Evolutionary conservation across 768 basidiomycete species (phyloP), one percentile per base, ranked within the genome.

Genomic region (Tylopilus vinaceipallidus): DNA sequence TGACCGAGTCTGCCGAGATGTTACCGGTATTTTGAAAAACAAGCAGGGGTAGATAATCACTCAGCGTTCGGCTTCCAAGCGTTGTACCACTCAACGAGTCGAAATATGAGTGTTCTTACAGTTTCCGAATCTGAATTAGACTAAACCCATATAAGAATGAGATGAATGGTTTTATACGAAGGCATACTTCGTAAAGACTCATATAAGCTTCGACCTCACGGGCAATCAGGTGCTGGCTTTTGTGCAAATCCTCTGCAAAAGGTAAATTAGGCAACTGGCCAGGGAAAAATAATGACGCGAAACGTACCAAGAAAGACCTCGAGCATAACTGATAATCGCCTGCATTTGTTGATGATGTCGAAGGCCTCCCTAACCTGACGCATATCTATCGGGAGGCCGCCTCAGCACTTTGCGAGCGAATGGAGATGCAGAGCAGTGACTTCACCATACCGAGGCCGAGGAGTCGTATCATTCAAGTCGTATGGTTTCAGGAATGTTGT

Each of bases 31-130:
- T 47, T 19, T 35, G 17, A 30, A 32, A 53, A 32, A 37, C 40
- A 17, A 27, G 13, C 24, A 29, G 34, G 17, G 30, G 22, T 9
- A 24, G 35, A 8, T 6, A 74, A 80, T 65, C 54, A 85, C 87
- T 87, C 86, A 38, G 68, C 58, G 13, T 78, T 76, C 1, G 87
- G 87, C 19, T 75, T 74, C 90, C 90, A 92, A n/a, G 80, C 77
- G 45, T 75, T 75, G 61, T 83, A 87, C 90, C 90, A 91, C 20
- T 83, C 77, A 16, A 82, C 68, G 4, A 91, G 66, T 30, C 83
- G 75, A 44, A 75, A 73, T 1, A 91, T 71, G 19, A 91, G 75
- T 22, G 70, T 66, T 12, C 72, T 71, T 8, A 91, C 73, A 20
- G 78, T 62, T 23, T 74, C 68, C 2, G 79, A 70, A 49, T 82